Evolutionary conservation across 1,284 basidiomycete genomes (phyloP), one percentile per base, ranked within the genome.

Genomic region (Meripilus lineatus): DNA sequence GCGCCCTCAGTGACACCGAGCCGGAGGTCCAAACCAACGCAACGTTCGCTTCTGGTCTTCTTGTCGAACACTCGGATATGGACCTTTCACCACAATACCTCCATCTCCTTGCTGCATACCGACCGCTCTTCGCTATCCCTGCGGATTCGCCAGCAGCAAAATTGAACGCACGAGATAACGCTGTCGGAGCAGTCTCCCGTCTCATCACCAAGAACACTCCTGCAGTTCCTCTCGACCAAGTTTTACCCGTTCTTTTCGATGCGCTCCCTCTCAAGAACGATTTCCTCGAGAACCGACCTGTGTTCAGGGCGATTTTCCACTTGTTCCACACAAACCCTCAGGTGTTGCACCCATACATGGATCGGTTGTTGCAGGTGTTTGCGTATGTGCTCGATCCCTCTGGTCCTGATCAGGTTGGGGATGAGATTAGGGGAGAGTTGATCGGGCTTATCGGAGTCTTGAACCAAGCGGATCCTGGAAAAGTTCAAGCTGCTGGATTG

Each of bases 1-100:
- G 75, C 47, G 93, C 90, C 7, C 77, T 99, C 23, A 67, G 77
- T 49, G 96, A 99, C 61, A 71, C 78, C 30, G 95, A 98, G 45
- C 71, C 86, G 7, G 93, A 98, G 64, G 94, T 99, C 4, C 84
- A 92, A 57, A 94, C 91, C 66, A 99, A 99, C 59, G 93, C 94
- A 25, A 93, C 93, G 8, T 99, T 97, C 61, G 94, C 93, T 20
- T 76, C 85, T 24, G 96, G 96, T 51, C 84, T 96, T 35, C 77
- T 99, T 48, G 79, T 98, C 50, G 92, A 95, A 69, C 81, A 95
- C 72, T 86, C 90, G 13, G 74, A 85, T 39, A 62, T 80, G 43
- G 93, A 99, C 66, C 77, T 99, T 33, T 83, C 87, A 6, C 69
- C 76, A 4, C 93, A 98, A 63, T 97, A 89, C 68, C 64, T 83